These are phyloP conservation scores for Phialophora chinensis DNA, from an alignment of 2,329 filamentous ascomycete genomes.

Conservation along the genomic window DNA sequence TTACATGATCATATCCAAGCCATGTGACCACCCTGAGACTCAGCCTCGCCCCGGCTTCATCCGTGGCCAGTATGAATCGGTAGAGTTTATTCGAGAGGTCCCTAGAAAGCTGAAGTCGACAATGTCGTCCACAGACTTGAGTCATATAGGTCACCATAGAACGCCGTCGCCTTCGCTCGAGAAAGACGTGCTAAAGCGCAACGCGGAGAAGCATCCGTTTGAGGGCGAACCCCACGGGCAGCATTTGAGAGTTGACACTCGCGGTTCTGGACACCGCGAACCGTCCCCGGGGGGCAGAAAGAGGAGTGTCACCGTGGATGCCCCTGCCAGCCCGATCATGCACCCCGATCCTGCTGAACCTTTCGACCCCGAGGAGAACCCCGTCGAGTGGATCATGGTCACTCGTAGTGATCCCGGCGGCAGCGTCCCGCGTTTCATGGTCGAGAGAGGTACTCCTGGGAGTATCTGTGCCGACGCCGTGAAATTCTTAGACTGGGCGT, in stretches of 20 bases:
- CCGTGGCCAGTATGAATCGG: slow-evolving; percentile 84
- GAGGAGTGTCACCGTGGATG: slow-evolving; percentile 34
- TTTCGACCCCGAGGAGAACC: slow-evolving; percentile 62
- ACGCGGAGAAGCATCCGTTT: slow-evolving; percentile 40
- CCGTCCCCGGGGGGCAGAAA: slow-evolving; percentile 30
- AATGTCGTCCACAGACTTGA: slow-evolving; percentile 55
- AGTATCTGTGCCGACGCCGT: slow-evolving; percentile 79
- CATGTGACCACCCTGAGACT: slow-evolving; percentile 76
- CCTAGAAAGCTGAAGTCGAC: slow-evolving; percentile 59
- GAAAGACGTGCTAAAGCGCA: slow-evolving; percentile 55
- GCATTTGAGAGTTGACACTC: slow-evolving; percentile 27
- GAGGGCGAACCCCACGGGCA: slow-evolving; percentile 17
- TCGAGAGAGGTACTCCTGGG: slow-evolving; percentile 84
- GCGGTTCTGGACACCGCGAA: slow-evolving; percentile 26
- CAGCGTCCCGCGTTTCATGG: slow-evolving; percentile 85
- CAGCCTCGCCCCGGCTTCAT: slow-evolving; percentile 75
- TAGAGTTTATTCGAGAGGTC: slow-evolving; percentile 88
- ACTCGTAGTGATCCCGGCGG: slow-evolving; percentile 88
- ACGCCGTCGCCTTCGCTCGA: slow-evolving; percentile 43
- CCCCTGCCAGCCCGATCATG: slow-evolving; percentile 13
- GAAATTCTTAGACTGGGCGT: slow-evolving; percentile 83
- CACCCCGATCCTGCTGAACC: slow-evolving; percentile 21
- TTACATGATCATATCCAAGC: slow-evolving; percentile 87
- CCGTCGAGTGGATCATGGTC: slow-evolving; percentile 91
- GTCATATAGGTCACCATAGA: slow-evolving; percentile 36